Conservation (phyloP, 257 asterid genomes). For the Eucommia ulmoides region DNA sequence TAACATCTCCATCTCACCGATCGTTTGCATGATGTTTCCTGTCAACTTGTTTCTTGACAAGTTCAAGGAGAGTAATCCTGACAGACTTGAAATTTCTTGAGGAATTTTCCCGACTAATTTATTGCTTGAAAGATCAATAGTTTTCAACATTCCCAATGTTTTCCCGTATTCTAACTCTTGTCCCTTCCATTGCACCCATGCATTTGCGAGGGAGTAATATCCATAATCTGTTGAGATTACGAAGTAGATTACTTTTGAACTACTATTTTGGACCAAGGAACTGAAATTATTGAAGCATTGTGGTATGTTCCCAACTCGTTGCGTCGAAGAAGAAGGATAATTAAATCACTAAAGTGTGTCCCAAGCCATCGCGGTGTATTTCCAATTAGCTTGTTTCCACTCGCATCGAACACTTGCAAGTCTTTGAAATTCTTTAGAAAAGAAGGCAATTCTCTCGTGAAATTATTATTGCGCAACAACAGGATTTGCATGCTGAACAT, state of each 20-base stretch:
- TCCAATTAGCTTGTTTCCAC: slow-evolving; percentile 17
- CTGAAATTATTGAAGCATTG: slow-evolving; percentile 17
- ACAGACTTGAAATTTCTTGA: slow-evolving; percentile 16
- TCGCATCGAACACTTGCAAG: slow-evolving; percentile 13
- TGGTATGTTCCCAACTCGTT: slow-evolving; percentile 24
- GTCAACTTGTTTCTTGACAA: slow-evolving; percentile 10
- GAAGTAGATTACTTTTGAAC: background rate
- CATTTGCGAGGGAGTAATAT: slow-evolving; percentile 2
- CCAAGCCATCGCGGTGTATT: slow-evolving; percentile 24
- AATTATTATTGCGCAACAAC: slow-evolving; percentile 17
- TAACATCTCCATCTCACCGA: slow-evolving; percentile 1
- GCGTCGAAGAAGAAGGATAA: slow-evolving; percentile 16
- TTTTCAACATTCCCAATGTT: slow-evolving; percentile 11
- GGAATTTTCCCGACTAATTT: slow-evolving; percentile 19
- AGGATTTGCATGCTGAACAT: slow-evolving; percentile 1
- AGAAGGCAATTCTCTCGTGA: slow-evolving; percentile 14
- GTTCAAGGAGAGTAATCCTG: slow-evolving; percentile 14
- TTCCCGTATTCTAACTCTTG: slow-evolving; percentile 4
- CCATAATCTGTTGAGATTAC: background rate
- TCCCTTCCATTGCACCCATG: slow-evolving; percentile 21
- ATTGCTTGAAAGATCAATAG: slow-evolving; percentile 22
- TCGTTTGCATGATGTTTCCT: slow-evolving; percentile 3
- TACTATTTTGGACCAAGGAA: slow-evolving; percentile 2
- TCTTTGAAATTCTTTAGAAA: slow-evolving; percentile 6
- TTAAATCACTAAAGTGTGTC: background rate